Percentiles rank a stretch among this genome's conserved stretches.
phyloP scores from a whole-genome alignment of 331 rosid species.

The Phaseolus coccineus region DNA sequence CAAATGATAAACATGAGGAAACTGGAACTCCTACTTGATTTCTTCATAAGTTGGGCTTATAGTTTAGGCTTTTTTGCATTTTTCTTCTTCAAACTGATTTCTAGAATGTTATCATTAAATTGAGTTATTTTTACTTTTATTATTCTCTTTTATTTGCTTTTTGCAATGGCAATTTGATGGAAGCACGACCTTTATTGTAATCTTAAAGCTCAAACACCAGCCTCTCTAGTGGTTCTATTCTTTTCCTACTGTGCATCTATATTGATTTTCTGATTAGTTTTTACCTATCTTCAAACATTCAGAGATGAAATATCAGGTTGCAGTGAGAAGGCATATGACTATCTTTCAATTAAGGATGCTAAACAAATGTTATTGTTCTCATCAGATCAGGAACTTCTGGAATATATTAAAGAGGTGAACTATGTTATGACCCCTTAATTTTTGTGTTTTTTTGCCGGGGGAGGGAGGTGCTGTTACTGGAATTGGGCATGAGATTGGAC shows the following conservation, averaged over 20 bases:
- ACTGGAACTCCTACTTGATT: slow-evolving; percentile 2
- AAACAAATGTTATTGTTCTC: slow-evolving; percentile 75
- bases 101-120: background rate
- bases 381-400: slow-evolving; percentile 75
- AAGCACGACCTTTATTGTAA: background rate
- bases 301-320: slow-evolving; percentile 99
- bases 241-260: background rate
- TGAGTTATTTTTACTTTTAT: background rate
- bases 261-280: slow-evolving; percentile 34
- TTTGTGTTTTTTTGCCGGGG: background rate
- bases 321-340: slow-evolving; percentile 97
- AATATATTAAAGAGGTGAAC: slow-evolving; percentile 77
- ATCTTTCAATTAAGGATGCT: slow-evolving; percentile 84
- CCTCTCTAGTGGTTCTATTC: background rate
- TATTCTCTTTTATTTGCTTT: slow-evolving; percentile 1
- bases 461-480: background rate
- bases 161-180: background rate
- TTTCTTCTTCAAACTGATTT: background rate
- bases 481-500: background rate
- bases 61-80: background rate
- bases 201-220: background rate
- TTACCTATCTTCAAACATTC: slow-evolving; percentile 43
- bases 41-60: slow-evolving; percentile 26
- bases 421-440: background rate
- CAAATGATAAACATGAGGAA: slow-evolving; percentile 26